Evolutionary conservation across 371 early-diverging fungal species (phyloP).

Genomic region (Mucor piriformis): DNA sequence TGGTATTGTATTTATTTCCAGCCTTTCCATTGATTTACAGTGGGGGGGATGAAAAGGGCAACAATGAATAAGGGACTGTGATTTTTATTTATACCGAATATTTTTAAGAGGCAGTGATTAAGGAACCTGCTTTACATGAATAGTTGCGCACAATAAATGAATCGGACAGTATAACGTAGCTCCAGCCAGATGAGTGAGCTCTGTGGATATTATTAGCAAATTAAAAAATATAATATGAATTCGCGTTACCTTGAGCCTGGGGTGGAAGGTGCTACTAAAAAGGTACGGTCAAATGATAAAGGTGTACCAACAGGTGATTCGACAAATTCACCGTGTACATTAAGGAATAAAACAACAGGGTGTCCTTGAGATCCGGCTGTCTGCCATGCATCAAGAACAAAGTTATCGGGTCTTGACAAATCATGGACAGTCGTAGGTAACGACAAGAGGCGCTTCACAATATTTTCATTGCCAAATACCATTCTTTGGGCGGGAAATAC

Average conservation of each 20-base stretch:
- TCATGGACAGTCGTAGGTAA: slow-evolving; percentile 57
- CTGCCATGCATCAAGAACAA: slow-evolving; percentile 64
- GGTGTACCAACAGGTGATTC: slow-evolving; percentile 40
- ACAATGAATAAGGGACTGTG: no score
- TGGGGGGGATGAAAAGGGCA: no score
- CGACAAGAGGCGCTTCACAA: slow-evolving; percentile 40
- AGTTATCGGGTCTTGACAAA: slow-evolving; percentile 41
- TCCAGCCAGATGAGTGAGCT: slow-evolving; percentile 57
- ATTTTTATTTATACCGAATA: no score
- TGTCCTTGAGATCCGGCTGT: slow-evolving; percentile 28
- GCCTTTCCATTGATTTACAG: slow-evolving; percentile 28
- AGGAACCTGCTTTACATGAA: slow-evolving; percentile 20
- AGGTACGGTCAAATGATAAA: slow-evolving; percentile 57
- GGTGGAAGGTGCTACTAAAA: slow-evolving; percentile 57
- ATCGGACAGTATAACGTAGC: slow-evolving; percentile 58
- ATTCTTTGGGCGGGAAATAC: slow-evolving; percentile 12
- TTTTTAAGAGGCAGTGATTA: slow-evolving; percentile 8
- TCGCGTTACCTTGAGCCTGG: slow-evolving; percentile 50
- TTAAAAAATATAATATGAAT: background rate
- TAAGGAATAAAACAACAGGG: slow-evolving; percentile 48
- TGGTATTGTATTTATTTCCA: slow-evolving; percentile 37
- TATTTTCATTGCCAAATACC: slow-evolving; percentile 24
- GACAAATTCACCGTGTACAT: slow-evolving; percentile 58
- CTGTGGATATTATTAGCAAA: slow-evolving; percentile 11
- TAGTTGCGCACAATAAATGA: slow-evolving; percentile 40